A percentile compares a stretch with the other conserved stretches of the same genome.
Conservation (phyloP, 2,329 filamentous ascomycete genomes). For the Tolypocladium nubicola region DNA sequence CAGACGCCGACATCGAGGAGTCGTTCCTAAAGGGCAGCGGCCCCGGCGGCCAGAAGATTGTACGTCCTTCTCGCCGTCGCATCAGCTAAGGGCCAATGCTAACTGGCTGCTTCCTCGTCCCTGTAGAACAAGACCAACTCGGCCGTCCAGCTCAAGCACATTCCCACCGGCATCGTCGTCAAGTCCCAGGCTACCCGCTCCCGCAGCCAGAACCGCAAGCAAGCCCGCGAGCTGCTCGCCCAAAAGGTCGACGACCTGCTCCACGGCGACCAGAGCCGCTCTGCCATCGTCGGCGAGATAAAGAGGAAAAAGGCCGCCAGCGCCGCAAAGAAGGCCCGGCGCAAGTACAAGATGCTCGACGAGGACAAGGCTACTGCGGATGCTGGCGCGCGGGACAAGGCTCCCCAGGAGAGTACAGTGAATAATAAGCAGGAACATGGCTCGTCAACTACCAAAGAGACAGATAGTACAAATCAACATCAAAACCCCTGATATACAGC, state of each 20-base stretch:
- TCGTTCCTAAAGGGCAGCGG: constrained; percentile 84
- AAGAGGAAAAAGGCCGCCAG: constrained; percentile 64
- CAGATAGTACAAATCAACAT: background rate
- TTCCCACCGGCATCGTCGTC: constrained; percentile 82
- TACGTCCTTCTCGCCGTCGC: constrained; percentile 22
- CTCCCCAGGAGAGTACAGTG: background rate
- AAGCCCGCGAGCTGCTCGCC: constrained; percentile 68
- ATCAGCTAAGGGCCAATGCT: background rate
- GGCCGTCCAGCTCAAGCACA: constrained; percentile 84
- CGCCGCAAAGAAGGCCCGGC: constrained; percentile 66
- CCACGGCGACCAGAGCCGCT: constrained; percentile 60
- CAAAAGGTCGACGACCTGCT: constrained; percentile 61
- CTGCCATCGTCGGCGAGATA: constrained; percentile 50
- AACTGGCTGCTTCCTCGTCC: background rate
- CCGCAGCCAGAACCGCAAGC: constrained; percentile 75
- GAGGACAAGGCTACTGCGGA: constrained; percentile 29
- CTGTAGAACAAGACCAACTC: constrained; percentile 87
- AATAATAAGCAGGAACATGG: background rate
- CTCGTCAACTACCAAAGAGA: background rate
- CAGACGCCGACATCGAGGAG: constrained; percentile 72
- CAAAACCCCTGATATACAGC: background rate
- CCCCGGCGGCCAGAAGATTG: constrained; percentile 92
- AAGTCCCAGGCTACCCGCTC: constrained; percentile 91
- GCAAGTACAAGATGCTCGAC: constrained; percentile 62
- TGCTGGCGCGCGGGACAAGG: background rate